A percentile compares a stretch with the other conserved stretches of the same genome.
Conservation (phyloP, 371 early-diverging fungal species). For the Chytridium lagenaria region DNA sequence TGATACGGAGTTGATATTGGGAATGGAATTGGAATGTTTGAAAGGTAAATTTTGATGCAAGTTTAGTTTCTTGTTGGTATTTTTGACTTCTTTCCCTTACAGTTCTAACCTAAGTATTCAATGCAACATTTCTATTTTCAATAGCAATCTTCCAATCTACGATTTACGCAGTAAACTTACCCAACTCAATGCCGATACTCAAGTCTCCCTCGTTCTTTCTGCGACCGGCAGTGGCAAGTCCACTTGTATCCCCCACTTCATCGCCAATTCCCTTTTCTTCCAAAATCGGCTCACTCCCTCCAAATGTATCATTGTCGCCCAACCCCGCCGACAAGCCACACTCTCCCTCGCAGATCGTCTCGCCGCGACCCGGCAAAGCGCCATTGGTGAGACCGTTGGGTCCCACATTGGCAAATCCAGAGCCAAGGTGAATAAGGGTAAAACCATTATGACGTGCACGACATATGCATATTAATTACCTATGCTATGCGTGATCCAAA, state of each 20-base stretch:
- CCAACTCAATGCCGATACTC: constrained; percentile 10
- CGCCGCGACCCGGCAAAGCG: constrained; percentile 9
- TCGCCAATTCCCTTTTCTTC: constrained; percentile 31
- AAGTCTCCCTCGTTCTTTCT: constrained; percentile 25
- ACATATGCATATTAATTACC: constrained; percentile 34
- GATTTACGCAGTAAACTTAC: constrained; percentile 10
- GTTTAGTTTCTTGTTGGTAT: too few relatives aligned
- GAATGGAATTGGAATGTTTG: constrained; percentile 21
- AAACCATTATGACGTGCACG: constrained; percentile 30
- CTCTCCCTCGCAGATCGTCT: constrained; percentile 30
- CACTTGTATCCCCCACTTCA: constrained; percentile 37
- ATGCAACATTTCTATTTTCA: too few relatives aligned
- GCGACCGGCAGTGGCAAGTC: constrained; percentile 34
- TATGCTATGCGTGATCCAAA: constrained; percentile 27
- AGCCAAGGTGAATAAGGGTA: constrained; percentile 16
- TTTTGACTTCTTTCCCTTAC: too few relatives aligned
- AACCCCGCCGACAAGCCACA: constrained; percentile 38
- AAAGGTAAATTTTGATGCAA: too few relatives aligned
- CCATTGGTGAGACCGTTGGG: constrained; percentile 26
- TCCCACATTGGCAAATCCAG: constrained; percentile 29
- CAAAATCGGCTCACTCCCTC: constrained; percentile 16
- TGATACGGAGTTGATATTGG: constrained; percentile 15
- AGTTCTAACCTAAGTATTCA: too few relatives aligned
- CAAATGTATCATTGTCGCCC: constrained; percentile 35
- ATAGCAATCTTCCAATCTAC: constrained; percentile 35